Evolutionary conservation across 2,329 filamentous ascomycete species (phyloP), one percentile per base, ranked within the genome.

Genomic region (Epichloe scottii): DNA sequence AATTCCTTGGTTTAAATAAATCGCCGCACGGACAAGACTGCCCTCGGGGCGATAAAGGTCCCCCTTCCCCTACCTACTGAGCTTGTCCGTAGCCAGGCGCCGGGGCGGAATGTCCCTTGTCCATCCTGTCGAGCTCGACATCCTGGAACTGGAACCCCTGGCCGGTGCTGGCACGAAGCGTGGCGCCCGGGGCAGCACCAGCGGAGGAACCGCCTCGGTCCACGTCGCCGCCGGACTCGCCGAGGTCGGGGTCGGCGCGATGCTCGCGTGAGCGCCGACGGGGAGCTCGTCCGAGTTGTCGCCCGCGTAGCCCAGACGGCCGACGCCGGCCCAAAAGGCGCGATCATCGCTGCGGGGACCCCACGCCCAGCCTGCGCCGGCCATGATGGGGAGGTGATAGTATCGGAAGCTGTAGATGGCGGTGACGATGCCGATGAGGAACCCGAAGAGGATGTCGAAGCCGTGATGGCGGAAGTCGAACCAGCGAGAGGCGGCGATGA

Each of bases 371-470:
- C 90, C 90, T 2, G 84, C 85, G 6, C 89, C 89, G n/a, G 63
- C 61, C 21, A 58, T 61, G 55, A 95, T 81, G 0, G 89, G 88
- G 10, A 93, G 70, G 63, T 96, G 89, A 63, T 95, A 96, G 71
- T 84, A 88, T 23, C 86, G 76, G 71, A 95, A 95, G 3, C 83
- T 78, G 58, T 91, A 81, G 63, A 83, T 82, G 19, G 87, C 79
- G 38, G 79, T 79, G 43, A 82, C 68, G 14, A 84, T 76, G 8
- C 91, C 91, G 55, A 96, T 85, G 12, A 86, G 57, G 51, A 84
- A 85, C n/a, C 91, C 91, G 55, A 86, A 88, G 2, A 96, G 69
- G 57, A 96, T 87, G 57, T 97, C 91, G 64, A 95, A 91, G n/a
- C 84, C 89, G 64, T 91, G 87, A 66, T 97, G 91, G 39, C 87